phyloP scores from a whole-genome alignment of 495 filamentous ascomycete species.

The Bathelium albidoporum region DNA sequence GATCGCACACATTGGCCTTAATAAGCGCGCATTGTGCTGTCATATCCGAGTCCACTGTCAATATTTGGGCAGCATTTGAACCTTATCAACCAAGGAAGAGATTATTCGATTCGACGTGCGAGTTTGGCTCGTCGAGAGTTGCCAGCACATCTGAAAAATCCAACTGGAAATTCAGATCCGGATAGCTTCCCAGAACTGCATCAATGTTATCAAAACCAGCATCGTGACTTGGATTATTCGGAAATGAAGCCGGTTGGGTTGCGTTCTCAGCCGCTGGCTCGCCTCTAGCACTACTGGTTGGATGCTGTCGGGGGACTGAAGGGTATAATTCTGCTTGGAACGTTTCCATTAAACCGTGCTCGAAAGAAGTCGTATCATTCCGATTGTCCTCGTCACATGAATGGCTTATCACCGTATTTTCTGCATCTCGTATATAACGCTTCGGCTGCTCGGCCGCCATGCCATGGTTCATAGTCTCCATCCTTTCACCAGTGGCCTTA shows the following conservation, averaged over 20 bases:
- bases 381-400: neutral
- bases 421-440: neutral
- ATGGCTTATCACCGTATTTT: neutral
- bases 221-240: neutral
- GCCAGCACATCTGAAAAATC: constrained; percentile 1
- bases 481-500: neutral
- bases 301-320: neutral
- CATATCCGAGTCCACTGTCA: too few relatives aligned
- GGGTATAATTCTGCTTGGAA: neutral
- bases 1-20: too few relatives aligned
- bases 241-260: neutral
- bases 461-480: too few relatives aligned
- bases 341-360: neutral
- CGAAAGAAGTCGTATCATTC: neutral
- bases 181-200: constrained; percentile 3
- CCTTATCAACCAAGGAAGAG: neutral
- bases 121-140: neutral
- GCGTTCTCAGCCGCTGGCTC: neutral
- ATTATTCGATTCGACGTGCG: neutral
- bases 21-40: too few relatives aligned
- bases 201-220: neutral
- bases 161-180: neutral
- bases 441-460: neutral
- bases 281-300: neutral
- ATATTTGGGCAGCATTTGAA: too few relatives aligned